Conservation (phyloP, 768 basidiomycete species). For the Lactarius vividus region DNA sequence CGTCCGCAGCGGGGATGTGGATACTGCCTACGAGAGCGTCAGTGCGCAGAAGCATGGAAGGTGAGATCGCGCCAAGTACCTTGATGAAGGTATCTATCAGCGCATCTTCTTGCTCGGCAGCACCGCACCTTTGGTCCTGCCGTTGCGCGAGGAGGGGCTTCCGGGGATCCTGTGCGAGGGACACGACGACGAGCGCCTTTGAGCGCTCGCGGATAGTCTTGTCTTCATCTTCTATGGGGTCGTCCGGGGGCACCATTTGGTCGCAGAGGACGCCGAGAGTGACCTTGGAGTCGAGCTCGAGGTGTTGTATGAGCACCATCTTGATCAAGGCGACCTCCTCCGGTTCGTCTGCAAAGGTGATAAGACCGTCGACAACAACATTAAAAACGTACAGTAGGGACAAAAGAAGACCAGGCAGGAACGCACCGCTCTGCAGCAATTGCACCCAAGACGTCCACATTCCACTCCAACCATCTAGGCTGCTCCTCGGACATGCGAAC, state of each 20-base stretch:
- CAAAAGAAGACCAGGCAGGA: neutral
- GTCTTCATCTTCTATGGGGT: slow-evolving; percentile 56
- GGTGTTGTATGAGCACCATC: slow-evolving; percentile 55
- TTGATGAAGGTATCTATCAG: slow-evolving; percentile 48
- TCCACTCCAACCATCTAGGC: slow-evolving; percentile 61
- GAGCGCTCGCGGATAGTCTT: slow-evolving; percentile 53
- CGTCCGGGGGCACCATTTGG: slow-evolving; percentile 54
- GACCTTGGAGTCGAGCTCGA: slow-evolving; percentile 60
- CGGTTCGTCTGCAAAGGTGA: slow-evolving; percentile 46
- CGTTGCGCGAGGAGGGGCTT: slow-evolving; percentile 44
- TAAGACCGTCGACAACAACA: too few relatives aligned
- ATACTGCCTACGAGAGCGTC: slow-evolving; percentile 45
- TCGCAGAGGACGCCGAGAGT: slow-evolving; percentile 68
- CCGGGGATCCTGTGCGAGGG: slow-evolving; percentile 53
- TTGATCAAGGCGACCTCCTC: slow-evolving; percentile 63
- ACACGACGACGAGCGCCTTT: slow-evolving; percentile 56
- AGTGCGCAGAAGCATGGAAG: neutral
- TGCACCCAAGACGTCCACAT: slow-evolving; percentile 74
- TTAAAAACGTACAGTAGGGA: neutral
- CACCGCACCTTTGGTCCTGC: slow-evolving; percentile 41
- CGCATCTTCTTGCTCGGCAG: slow-evolving; percentile 46
- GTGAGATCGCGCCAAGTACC: slow-evolving; percentile 36
- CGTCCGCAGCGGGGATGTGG: slow-evolving; percentile 42
- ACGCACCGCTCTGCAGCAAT: slow-evolving; percentile 67
- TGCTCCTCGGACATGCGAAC: slow-evolving; percentile 48